Base-by-base conservation (phyloP, 1,284 basidiomycete genomes). In the Sporisorium reilianum region DNA sequence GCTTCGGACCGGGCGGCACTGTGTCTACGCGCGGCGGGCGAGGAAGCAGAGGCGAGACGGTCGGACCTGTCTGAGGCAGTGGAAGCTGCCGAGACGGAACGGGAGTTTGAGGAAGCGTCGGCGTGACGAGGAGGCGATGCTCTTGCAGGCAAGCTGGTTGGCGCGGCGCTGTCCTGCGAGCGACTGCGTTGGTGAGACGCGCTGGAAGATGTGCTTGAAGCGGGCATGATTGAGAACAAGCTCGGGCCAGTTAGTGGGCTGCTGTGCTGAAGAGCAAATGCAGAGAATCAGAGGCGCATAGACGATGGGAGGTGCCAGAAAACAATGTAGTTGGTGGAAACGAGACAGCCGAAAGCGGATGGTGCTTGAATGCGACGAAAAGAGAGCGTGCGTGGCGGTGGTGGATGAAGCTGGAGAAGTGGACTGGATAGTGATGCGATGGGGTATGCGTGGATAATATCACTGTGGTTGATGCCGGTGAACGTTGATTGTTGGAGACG, bases 1-100 rank as follows among this genome's bases (percentile, higher is more conserved):
- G 72, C 72, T 53, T 75, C 72, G 8, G 58, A 64, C 30, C 72
- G 62, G 2, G 72, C 72, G 36, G 57, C 50, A 26, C 71, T 74
- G 10, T 42, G 71, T 40, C 58, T 67, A 23, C 71, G 65, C 6
- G 65, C 32, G 6, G 50, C 18, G 14, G 50, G 42, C 12, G 42
- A 20, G 20, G 57, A 34, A 10, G 64, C 44, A 4, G 38, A 32
- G 6, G 60, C 34, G 32, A 68, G 55, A 41, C 55, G 55, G 20
- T 68, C 55, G 20, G 53, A 42, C 2, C 18, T 41, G 20, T 50
- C 45, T 16, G 66, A 58, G 12, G 16, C 48, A 18, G 51, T 9
- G 14, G 56, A 69, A 53, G 53, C 54, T 44, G 30, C 57, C 1
- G 67, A 70, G 3, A 64, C 49, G 20, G 57, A 60, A 32, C 67